Conservation (phyloP, 768 basidiomycete species). For the Naganishia kalamii region DNA sequence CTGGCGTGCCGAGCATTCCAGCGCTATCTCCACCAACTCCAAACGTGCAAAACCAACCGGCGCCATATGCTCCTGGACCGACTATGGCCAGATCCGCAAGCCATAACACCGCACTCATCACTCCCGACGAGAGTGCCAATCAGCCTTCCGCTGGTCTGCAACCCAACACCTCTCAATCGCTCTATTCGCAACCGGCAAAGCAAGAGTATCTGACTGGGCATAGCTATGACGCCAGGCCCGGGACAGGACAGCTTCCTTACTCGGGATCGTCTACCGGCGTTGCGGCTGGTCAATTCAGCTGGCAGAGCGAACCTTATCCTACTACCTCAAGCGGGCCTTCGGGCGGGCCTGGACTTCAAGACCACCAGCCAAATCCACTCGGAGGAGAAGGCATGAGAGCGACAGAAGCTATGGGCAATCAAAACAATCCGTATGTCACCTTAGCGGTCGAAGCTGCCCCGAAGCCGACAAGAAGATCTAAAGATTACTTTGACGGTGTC, state of each 20-base stretch:
- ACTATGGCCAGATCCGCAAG: not conserved
- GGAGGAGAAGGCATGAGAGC: not conserved
- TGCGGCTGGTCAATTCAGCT: not conserved
- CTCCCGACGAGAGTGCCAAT: not conserved
- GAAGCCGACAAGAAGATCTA: slow-evolving; percentile 13
- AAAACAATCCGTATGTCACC: slow-evolving; percentile 7
- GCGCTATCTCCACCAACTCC: slow-evolving; percentile 6
- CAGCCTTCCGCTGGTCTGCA: not conserved
- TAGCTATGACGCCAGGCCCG: not conserved
- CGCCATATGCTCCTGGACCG: not conserved
- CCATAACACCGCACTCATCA: not conserved
- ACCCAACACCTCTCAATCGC: not conserved
- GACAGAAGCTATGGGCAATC: not conserved
- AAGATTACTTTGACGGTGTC: slow-evolving; percentile 16
- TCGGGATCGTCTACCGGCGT: not conserved
- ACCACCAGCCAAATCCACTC: not conserved
- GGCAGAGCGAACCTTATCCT: not conserved
- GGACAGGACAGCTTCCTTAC: not conserved
- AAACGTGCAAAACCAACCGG: not conserved
- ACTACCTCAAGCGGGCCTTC: not conserved
- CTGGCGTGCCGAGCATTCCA: not conserved
- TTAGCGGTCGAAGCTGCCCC: not conserved
- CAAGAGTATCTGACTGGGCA: not conserved
- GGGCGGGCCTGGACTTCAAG: not conserved
- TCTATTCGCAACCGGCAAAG: slow-evolving; percentile 4